Conservation (phyloP, 371 early-diverging fungal species). For the Mucor sp. region DNA sequence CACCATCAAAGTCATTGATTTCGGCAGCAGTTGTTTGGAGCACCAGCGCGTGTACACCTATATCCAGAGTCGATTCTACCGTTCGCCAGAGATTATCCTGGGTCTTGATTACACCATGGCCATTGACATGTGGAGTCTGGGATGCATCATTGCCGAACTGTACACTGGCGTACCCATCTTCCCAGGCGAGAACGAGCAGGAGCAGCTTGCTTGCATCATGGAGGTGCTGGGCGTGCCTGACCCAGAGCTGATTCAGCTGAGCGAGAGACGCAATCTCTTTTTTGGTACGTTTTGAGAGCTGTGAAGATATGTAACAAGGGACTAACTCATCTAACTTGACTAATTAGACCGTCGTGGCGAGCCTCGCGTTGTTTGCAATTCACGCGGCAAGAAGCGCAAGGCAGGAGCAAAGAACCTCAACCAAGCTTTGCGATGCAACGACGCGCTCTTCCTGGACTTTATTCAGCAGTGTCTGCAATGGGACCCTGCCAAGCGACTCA, state of each 20-base stretch:
- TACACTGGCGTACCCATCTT: conserved; percentile 94
- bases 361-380: conserved; percentile 78
- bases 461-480: conserved; percentile 81
- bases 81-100: conserved; percentile 89
- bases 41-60: conserved; percentile 94
- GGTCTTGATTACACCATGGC: conserved; percentile 82
- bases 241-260: conserved; percentile 72
- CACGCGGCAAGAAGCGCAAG: conserved; percentile 86
- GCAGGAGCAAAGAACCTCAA: conserved; percentile 77
- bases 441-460: conserved; percentile 84
- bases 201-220: conserved; percentile 94
- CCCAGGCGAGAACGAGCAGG: conserved; percentile 96
- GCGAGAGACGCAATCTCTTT: conserved; percentile 81
- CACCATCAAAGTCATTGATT: conserved; percentile 97
- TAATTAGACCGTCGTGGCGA: conserved; percentile 68
- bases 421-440: conserved; percentile 70
- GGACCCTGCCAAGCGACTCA: conserved; percentile 91
- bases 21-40: conserved; percentile 93
- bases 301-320: conserved; percentile 1
- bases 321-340: too few relatives aligned
- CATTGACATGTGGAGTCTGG: conserved; percentile 99
- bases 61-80: conserved; percentile 97
- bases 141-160: conserved; percentile 98
- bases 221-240: conserved; percentile 88
- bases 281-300: conserved; percentile 67